These are phyloP conservation scores for Phytophthora pistaciae DNA, from an alignment of 352 stramenopile species.

Conservation along the genomic window DNA sequence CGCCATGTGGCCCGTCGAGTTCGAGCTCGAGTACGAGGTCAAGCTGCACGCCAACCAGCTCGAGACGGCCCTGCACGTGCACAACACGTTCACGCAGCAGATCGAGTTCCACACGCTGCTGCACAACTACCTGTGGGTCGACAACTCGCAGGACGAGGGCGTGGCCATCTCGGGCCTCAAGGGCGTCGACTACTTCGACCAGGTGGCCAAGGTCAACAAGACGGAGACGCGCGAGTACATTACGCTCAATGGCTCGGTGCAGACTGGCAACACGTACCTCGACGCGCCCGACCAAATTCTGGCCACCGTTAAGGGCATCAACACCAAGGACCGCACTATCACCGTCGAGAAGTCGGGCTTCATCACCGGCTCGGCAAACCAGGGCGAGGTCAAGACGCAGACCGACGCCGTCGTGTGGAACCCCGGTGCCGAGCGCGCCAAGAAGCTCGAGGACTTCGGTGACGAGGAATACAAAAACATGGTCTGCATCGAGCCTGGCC, in stretches of 20 bases:
- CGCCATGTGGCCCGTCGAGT: conserved; percentile 62
- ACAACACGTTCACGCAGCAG: conserved; percentile 83
- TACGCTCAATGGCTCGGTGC: conserved; percentile 27
- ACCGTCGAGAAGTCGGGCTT: conserved; percentile 72
- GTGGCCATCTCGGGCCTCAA: conserved; percentile 86
- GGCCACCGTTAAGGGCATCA: conserved; percentile 58
- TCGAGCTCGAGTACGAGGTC: conserved; percentile 76
- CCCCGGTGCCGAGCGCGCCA: conserved; percentile 92
- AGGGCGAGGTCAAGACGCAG: conserved; percentile 28
- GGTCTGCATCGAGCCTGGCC: conserved; percentile 95
- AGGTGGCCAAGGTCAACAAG: conserved; percentile 78
- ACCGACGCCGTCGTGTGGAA: conserved; percentile 94
- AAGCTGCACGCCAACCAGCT: conserved; percentile 68
- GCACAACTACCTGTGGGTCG: conserved; percentile 94
- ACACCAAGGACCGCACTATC: conserved; percentile 59
- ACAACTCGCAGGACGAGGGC: conserved; percentile 68
- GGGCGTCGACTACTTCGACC: conserved; percentile 87
- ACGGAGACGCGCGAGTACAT: conserved; percentile 69
- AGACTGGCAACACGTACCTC: conserved; percentile 91
- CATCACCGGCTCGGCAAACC: conserved; percentile 37
- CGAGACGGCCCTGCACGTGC: conserved; percentile 79
- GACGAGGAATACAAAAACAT: conserved; percentile 96
- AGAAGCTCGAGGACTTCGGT: conserved; percentile 93
- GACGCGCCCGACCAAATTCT: conserved; percentile 66
- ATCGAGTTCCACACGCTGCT: conserved; percentile 95